Evolutionary conservation across 192 early-diverging fungal genomes (phyloP), one percentile per base, ranked within the genome.

Genomic region (Entophlyctis helioformis): DNA sequence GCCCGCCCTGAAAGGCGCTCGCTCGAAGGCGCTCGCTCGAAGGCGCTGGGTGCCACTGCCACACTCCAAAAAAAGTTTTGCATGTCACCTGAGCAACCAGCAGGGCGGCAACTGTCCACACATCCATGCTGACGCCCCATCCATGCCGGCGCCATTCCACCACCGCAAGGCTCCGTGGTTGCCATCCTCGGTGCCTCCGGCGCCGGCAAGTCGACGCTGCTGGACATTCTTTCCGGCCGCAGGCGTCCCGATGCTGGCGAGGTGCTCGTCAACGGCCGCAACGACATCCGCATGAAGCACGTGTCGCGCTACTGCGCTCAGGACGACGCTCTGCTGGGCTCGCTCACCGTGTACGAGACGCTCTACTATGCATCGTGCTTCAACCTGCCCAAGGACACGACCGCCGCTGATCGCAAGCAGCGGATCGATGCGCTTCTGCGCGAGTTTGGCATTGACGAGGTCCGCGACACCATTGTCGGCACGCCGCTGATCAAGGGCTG

Each of bases 281-380:
- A 36, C 18, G 48, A 50, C 20, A 24, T 59, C 15, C 15, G 22
- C 9, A 62, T 53, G 44, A 57, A 63, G 31, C 44, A 59, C 36
- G 33, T 54, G 36, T 41, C 44, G 4, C 24, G 34, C 19, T 65
- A 61, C 32, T 46, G 46, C 26, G 40, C 35, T 7, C 63, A 65
- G 51, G 53, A 56, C 28, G 63, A 65, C 33, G 42, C 35, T 26
- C 42, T 67, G 34, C 47, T 58, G 48, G 60, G 61, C n/a, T 31
- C 72, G 31, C 60, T 75, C 29, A 84, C 81, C 11, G 83, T 87
- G 9, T 51, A 68, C 12, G 83, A 87, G 56, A 84, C 76, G 0
- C 50, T 85, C 31, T 37, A 54, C 15, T 84, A 81, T 48, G 75
- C 83, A 6, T 75, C 81, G 20, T 58, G 64, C 36, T 61, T 85